Evolutionary conservation across 148 eudicot genomes (phyloP).

Genomic region (Camellia lanceoleosa): DNA sequence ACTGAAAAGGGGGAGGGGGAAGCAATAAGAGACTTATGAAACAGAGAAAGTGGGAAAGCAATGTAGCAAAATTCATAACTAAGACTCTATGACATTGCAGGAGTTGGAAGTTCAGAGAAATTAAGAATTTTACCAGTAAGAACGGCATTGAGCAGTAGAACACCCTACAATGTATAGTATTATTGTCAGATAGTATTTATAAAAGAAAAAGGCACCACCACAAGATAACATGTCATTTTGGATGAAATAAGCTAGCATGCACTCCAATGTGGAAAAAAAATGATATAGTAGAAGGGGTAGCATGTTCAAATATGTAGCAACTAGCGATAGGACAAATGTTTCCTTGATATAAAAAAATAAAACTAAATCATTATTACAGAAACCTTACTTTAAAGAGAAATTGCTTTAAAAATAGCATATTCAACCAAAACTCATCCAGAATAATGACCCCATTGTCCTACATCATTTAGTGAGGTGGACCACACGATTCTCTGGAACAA

Average conservation of each 20-base stretch:
- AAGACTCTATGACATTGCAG: background rate
- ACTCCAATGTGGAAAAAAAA: background rate
- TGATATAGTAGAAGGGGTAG: background rate
- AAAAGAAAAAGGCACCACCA: background rate
- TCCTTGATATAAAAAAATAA: background rate
- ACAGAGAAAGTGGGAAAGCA: background rate
- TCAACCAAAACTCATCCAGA: no score
- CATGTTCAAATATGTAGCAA: background rate
- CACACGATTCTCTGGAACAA: no score
- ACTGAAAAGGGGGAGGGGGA: constrained; percentile 34
- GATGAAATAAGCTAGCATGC: background rate
- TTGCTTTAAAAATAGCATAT: no score
- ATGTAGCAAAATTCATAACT: background rate
- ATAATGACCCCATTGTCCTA: no score
- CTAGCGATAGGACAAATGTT: background rate
- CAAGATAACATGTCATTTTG: background rate
- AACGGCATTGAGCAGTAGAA: constrained; percentile 86
- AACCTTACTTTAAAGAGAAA: background rate
- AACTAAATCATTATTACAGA: background rate
- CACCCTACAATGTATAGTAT: constrained; percentile 51
- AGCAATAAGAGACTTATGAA: background rate
- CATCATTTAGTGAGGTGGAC: no score
- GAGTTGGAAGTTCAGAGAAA: background rate
- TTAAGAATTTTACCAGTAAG: constrained; percentile 60
- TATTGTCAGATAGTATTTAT: background rate